Percentiles rank a stretch among this genome's conserved stretches.
Evolutionary conservation across 2,329 filamentous ascomycete genomes (phyloP).

Genomic region (Chaetomiaceae sp.): DNA sequence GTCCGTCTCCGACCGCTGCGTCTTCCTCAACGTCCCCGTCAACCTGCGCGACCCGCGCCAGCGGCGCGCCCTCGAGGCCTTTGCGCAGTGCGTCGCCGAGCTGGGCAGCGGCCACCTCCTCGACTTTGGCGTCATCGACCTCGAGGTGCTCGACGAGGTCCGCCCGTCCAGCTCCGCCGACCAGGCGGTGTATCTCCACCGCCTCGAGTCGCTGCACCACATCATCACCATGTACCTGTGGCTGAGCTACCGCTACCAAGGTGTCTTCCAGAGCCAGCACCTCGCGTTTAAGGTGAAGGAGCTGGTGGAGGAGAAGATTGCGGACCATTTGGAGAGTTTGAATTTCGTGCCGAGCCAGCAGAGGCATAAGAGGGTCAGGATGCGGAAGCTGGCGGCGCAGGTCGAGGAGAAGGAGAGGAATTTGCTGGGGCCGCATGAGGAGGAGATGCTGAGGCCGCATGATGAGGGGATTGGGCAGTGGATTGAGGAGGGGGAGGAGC

Average conservation of each 20-base stretch:
- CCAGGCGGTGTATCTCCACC: conserved; percentile 54
- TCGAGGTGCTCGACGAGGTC: conserved; percentile 68
- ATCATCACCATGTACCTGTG: conserved; percentile 82
- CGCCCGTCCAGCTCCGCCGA: conserved; percentile 34
- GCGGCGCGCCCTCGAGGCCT: conserved; percentile 52
- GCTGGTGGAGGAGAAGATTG: conserved; percentile 72
- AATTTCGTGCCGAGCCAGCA: conserved; percentile 40
- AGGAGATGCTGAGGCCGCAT: conserved; percentile 14
- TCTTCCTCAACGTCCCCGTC: conserved; percentile 69
- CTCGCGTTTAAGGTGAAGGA: conserved; percentile 76
- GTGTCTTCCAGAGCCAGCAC: conserved; percentile 69
- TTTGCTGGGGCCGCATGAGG: conserved; percentile 25
- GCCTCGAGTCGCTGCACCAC: conserved; percentile 76
- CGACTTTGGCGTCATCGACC: conserved; percentile 63
- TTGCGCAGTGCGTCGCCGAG: conserved; percentile 66
- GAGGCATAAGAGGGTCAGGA: conserved; percentile 30
- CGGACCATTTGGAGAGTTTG: conserved; percentile 56
- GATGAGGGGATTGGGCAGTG: conserved; percentile 25
- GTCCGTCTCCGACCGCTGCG: conserved; percentile 67
- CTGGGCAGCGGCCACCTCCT: conserved; percentile 64
- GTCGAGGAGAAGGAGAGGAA: conserved; percentile 14
- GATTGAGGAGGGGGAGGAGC: conserved; percentile 29
- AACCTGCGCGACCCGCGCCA: conserved; percentile 47
- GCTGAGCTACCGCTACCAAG: conserved; percentile 84
- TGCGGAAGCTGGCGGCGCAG: conserved; percentile 18